Conservation (phyloP, 2,329 filamentous ascomycete species). For the Phoma herbarum region DNA sequence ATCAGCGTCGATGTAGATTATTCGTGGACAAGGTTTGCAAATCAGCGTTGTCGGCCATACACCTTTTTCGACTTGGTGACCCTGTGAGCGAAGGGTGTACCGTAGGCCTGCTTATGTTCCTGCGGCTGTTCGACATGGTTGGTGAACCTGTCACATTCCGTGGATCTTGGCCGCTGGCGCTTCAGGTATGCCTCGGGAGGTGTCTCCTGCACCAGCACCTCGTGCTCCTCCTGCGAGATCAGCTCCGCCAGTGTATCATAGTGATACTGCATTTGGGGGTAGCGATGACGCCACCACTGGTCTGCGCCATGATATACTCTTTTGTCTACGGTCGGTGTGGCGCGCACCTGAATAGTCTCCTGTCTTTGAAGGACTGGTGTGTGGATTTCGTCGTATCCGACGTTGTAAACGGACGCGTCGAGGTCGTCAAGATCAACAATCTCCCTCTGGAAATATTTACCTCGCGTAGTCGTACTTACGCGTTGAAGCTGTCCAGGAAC, state of each 20-base stretch:
- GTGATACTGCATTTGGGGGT: conserved; percentile 10
- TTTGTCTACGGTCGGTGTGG: background rate
- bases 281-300: conserved; percentile 14
- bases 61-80: conserved; percentile 12
- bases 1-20: background rate
- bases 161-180: background rate
- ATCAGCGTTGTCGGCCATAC: conserved; percentile 13
- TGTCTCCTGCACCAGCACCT: conserved; percentile 12
- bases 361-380: background rate
- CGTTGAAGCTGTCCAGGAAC: conserved; percentile 8
- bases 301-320: background rate
- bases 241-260: conserved; percentile 16
- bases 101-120: background rate
- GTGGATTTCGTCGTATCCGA: background rate
- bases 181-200: conserved; percentile 5
- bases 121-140: background rate
- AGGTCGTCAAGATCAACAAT: conserved; percentile 15
- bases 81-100: background rate
- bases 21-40: background rate
- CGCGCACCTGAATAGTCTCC: conserved; percentile 9
- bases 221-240: background rate
- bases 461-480: conserved; percentile 9
- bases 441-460: conserved; percentile 15
- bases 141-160: background rate
- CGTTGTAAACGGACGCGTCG: background rate